Base-by-base conservation (phyloP, 2,329 filamentous ascomycete genomes). In the Neopestalotiopsis rosae region DNA sequence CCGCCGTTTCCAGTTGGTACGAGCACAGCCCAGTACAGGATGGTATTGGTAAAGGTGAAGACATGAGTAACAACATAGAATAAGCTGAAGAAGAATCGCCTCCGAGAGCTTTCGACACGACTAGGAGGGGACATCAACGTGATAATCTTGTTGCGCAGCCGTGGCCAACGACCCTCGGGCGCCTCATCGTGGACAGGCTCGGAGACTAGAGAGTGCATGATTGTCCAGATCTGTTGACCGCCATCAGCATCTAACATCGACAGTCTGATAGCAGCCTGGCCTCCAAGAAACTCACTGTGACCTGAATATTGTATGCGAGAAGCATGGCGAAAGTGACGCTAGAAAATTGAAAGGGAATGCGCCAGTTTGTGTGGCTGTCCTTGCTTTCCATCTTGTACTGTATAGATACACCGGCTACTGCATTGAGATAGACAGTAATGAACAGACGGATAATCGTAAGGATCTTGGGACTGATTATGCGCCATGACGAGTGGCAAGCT, bases 401-500 rank as follows among this genome's bases (percentile, higher is more conserved):
- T 68, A 81, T 72, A 9, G 84, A 77, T 74, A 87, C 79, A 67
- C 78, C 78, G 13, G 78, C 79, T 1, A 82, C 77, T 17, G 79
- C 81, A 6, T 80, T 76, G 42, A 87, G 77, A 72, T 87, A 86
- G 5, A 76, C 78, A 24, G 86, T 71, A 12, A 86, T 70, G 3
- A 79, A 57, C 12, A 81, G 80, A 57, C 86, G 83, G 24, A 87
- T 72, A 67, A 79, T 76, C 63, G 85, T 80, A 61, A 88, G 80
- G 38, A 79, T 68, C 61, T 82, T 82, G 70, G 87, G 85, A 32
- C 80, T 81, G 62, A 88, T 81, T 66, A 74, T 79, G 6, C 78
- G 73, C 84, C 86, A 88, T 24, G 85, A 83, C 1, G 86, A 88
- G 70, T 87, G 86, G 56, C 83, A 84, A 61, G 81, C 84, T 73